Percentiles rank a stretch among this genome's conserved stretches.
These are phyloP conservation scores for Oryza glaberrima DNA, from an alignment of 176 grass and related monocot species.

Conservation along the genomic window DNA sequence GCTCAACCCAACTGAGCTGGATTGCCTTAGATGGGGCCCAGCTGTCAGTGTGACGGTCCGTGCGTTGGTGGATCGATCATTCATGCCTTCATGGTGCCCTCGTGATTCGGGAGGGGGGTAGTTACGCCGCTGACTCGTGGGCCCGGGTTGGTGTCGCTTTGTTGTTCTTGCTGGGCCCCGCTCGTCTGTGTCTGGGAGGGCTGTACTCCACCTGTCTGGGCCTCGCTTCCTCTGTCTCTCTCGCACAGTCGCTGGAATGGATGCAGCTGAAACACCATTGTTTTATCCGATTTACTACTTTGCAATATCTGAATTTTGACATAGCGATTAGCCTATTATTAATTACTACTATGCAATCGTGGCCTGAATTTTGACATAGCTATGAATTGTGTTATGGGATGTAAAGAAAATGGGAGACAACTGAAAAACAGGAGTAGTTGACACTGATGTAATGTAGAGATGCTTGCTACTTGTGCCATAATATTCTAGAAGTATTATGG, in stretches of 20 bases:
- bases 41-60: constrained; percentile 16
- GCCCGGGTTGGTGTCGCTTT: not conserved
- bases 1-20: constrained; percentile 32
- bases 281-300: not conserved
- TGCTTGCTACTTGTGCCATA: not conserved
- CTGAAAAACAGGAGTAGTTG: too few relatives aligned
- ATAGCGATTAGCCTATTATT: too few relatives aligned
- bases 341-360: not conserved
- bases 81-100: too few relatives aligned
- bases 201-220: too few relatives aligned
- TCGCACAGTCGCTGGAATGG: too few relatives aligned
- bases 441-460: too few relatives aligned
- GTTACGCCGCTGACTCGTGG: not conserved
- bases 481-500: not conserved
- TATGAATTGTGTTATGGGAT: not conserved
- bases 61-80: too few relatives aligned
- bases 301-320: not conserved
- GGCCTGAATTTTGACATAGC: not conserved
- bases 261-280: not conserved
- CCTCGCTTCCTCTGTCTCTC: too few relatives aligned
- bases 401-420: too few relatives aligned
- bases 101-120: not conserved
- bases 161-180: not conserved
- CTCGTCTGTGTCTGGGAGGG: not conserved
- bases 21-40: not conserved